These are phyloP conservation scores for Senna siamea DNA, from an alignment of 306 rosid genomes.

Conservation along the genomic window DNA sequence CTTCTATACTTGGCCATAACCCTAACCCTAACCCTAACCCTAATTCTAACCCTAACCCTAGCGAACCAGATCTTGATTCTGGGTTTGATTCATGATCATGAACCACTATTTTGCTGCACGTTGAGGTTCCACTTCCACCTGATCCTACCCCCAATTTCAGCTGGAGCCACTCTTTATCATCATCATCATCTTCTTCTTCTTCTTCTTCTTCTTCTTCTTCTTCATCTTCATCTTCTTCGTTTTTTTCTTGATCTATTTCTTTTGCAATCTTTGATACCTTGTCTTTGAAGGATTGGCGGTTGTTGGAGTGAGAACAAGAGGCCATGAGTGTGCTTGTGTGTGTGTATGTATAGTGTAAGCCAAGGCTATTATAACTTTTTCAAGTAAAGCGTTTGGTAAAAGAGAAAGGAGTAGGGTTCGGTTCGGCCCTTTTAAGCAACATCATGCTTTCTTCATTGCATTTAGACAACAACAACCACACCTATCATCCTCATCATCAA, in stretches of 20 bases:
- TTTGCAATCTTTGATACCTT: neutral
- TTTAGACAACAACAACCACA: slow-evolving; percentile 16
- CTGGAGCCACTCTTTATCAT: slow-evolving; percentile 40
- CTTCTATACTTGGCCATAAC: slow-evolving; percentile 3
- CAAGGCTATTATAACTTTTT: slow-evolving; percentile 33
- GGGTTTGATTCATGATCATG: neutral
- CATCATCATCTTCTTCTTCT: slow-evolving; percentile 6
- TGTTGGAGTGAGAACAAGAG: slow-evolving; percentile 44
- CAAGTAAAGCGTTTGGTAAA: slow-evolving; percentile 41
- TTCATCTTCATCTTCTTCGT: slow-evolving; percentile 10
- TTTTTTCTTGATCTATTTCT: too few relatives aligned
- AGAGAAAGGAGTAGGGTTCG: slow-evolving; percentile 37
- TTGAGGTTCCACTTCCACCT: neutral
- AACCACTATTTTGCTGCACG: slow-evolving; percentile 32
- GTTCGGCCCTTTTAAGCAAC: slow-evolving; percentile 50
- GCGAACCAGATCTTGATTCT: slow-evolving; percentile 8
- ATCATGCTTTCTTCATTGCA: slow-evolving; percentile 33
- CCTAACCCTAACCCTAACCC: slow-evolving; percentile 42
- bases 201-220: neutral
- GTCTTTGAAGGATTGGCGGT: slow-evolving; percentile 33
- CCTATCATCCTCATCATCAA: neutral
- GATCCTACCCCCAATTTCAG: slow-evolving; percentile 52
- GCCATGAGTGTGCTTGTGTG: slow-evolving; percentile 41
- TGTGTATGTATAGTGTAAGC: slow-evolving; percentile 5
- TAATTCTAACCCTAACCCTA: slow-evolving; percentile 36